phyloP scores from a whole-genome alignment of 495 filamentous ascomycete species.

The Xylaria nigripes region DNA sequence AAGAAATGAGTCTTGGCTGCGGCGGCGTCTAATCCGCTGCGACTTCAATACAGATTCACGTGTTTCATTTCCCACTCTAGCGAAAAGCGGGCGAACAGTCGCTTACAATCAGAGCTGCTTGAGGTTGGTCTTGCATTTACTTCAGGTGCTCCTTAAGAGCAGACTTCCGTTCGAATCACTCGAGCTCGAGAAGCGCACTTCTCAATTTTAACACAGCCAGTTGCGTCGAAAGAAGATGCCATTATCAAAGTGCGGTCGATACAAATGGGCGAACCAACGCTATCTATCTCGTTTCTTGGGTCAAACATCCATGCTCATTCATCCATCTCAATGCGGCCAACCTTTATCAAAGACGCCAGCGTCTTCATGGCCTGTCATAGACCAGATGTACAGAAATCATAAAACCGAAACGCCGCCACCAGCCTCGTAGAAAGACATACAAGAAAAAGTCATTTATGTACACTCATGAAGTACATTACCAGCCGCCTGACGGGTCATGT shows the following conservation, averaged over 20 bases:
- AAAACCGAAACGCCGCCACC: background rate
- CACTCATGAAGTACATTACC: conserved; percentile 1
- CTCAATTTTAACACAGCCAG: too few relatives aligned
- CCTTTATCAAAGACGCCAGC: background rate
- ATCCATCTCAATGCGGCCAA: conserved; percentile 3
- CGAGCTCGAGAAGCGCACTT: too few relatives aligned
- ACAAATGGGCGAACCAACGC: background rate
- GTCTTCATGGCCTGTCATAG: conserved; percentile 8
- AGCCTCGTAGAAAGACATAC: background rate
- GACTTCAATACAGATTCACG: too few relatives aligned
- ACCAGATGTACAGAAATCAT: conserved; percentile 3
- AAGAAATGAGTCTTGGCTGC: too few relatives aligned
- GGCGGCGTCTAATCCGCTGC: too few relatives aligned
- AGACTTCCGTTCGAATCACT: too few relatives aligned
- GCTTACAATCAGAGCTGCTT: too few relatives aligned
- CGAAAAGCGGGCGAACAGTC: too few relatives aligned
- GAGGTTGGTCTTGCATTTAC: too few relatives aligned
- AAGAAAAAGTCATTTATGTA: conserved; percentile 4
- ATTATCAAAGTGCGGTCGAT: conserved; percentile 6
- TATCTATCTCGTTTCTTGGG: conserved; percentile 7
- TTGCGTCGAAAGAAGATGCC: too few relatives aligned
- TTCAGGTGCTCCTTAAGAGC: too few relatives aligned
- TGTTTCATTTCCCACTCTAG: too few relatives aligned
- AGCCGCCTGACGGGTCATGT: conserved; percentile 5
- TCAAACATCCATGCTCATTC: conserved; percentile 4